Conservation (phyloP, 257 asterid species). For the Fraxinus pennsylvanica region DNA sequence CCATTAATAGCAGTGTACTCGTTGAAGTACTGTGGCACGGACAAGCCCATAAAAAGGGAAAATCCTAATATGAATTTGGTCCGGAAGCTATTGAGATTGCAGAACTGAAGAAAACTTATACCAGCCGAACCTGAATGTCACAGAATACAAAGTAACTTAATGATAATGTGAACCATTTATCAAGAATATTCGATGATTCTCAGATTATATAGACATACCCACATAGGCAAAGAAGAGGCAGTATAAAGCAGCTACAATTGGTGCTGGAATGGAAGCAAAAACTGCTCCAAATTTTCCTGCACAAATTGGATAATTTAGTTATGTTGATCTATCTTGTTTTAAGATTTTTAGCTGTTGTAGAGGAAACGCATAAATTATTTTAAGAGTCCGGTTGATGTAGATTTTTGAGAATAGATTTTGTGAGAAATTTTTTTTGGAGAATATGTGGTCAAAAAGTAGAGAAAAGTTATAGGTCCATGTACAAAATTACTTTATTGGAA, state of each 20-base stretch:
- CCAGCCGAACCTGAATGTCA: constrained; percentile 69
- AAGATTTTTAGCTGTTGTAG: too few species aligned
- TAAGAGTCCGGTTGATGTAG: too few species aligned
- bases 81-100: constrained; percentile 90
- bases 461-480: too few species aligned
- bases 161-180: not conserved
- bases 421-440: too few species aligned
- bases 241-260: constrained; percentile 82
- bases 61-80: constrained; percentile 81
- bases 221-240: constrained; percentile 91
- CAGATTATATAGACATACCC: constrained; percentile 47
- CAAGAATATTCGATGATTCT: not conserved
- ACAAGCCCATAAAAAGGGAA: constrained; percentile 77
- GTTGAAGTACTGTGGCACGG: constrained; percentile 90
- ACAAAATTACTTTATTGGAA: too few species aligned
- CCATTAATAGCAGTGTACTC: constrained; percentile 80
- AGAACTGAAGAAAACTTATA: constrained; percentile 81
- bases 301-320: not conserved
- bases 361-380: too few species aligned
- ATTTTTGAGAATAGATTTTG: too few species aligned
- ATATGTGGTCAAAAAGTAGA: not conserved
- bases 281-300: constrained; percentile 94
- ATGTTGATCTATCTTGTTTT: too few species aligned
- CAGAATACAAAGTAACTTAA: constrained; percentile 5
- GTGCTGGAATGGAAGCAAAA: constrained; percentile 92